These are phyloP conservation scores for Amanita fuliginea DNA, from an alignment of 768 basidiomycete species.

Conservation along the genomic window DNA sequence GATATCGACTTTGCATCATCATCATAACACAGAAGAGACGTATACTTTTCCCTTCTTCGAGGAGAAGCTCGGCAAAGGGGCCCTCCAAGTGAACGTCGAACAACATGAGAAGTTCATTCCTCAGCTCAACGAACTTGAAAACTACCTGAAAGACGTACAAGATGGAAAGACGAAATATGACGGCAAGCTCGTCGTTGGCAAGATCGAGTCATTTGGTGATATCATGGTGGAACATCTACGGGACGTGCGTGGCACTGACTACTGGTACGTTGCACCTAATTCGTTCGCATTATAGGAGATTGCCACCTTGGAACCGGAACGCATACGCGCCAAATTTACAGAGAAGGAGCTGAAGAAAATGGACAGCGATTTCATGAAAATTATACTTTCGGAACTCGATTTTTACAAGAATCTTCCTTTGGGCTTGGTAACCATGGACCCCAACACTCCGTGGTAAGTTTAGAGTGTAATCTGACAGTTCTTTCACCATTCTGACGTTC, in stretches of 20 bases:
- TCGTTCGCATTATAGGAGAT: constrained; percentile 14
- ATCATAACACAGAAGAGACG: constrained; percentile 20
- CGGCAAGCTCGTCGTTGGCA: constrained; percentile 11
- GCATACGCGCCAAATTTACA: constrained; percentile 16
- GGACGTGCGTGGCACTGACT: constrained; percentile 10
- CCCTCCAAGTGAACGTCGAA: constrained; percentile 16
- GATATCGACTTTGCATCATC: constrained; percentile 17
- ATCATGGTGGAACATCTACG: constrained; percentile 16
- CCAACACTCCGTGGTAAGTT: constrained; percentile 14
- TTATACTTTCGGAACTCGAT: constrained; percentile 11
- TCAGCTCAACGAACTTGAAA: constrained; percentile 14
- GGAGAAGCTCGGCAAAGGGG: constrained; percentile 14
- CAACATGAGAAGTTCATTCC: constrained; percentile 18
- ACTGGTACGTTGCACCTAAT: neutral
- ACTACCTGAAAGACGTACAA: constrained; percentile 42
- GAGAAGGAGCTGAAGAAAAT: constrained; percentile 15
- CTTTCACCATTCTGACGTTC: neutral
- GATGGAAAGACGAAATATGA: constrained; percentile 48
- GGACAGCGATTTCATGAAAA: constrained; percentile 12
- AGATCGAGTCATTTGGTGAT: constrained; percentile 17
- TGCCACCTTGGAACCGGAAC: constrained; percentile 14
- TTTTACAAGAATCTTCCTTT: constrained; percentile 16
- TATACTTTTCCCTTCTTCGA: constrained; percentile 16
- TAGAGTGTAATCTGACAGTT: neutral
- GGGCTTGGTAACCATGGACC: constrained; percentile 13